Evolutionary conservation across 768 basidiomycete species (phyloP), one percentile per base, ranked within the genome.

Genomic region (Lactarius sp.): DNA sequence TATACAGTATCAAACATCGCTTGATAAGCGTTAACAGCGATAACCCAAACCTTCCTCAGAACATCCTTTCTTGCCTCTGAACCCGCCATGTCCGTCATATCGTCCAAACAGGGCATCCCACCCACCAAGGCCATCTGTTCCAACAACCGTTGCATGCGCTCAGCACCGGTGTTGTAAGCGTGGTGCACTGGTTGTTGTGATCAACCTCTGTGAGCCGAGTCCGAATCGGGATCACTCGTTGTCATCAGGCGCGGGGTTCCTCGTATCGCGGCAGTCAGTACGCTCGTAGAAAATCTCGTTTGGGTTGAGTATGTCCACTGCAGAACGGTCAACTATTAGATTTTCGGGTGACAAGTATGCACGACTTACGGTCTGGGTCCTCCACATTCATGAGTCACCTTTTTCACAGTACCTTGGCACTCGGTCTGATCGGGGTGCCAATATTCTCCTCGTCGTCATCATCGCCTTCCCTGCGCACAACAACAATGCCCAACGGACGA

Each of bases 111-210:
- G 62, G 71, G 70, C 52, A 73, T 73, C 3, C 71, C 70, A 34
- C 68, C 72, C 10, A 71, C 69, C 22, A 71, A 61, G 8, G 71
- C 60, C 18, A 67, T 68, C 49, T 73, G 67, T 22, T 72, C 75
- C 59, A 88, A 77, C 61, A 83, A 78, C 75, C 85, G 79, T 67
- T 82, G 77, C 57, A 84, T 84, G 66, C 90, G 82, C 73, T 96
- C 93, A 31, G 92, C 92, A 6, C 87, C 92, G 0, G 94, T 94
- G 71, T 97, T 94, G 73, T 96, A 97, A n/a, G 89, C 92, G 74
- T 88, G 94, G 14, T 82, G 82, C 31, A 84, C 79, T 3, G 84
- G 82, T n/a, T 75, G 80, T 53, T 80, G 81, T 66, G 69, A 70
- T 33, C 69, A 72, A 42, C 73, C 73, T 69, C 73, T 75, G 16